Evolutionary conservation across 345 rosid genomes (phyloP), one percentile per base, ranked within the genome.

Genomic region (Arabidopsis arenosa): DNA sequence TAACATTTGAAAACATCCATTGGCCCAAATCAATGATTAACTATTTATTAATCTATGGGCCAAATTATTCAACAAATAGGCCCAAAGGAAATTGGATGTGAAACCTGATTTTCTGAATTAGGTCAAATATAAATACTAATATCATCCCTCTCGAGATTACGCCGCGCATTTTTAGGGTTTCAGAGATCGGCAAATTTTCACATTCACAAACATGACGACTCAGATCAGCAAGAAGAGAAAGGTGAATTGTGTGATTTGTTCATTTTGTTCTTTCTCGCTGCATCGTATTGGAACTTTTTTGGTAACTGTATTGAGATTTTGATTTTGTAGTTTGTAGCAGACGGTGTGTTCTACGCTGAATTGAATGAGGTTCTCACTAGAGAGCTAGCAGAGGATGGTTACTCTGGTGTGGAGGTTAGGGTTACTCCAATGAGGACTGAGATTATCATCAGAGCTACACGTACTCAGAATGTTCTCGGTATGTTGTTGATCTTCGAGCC

Each of bases 181-280:
- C 55, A 30, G 26, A 28, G 40, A 45, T 64, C 14, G 28, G 39
- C 54, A 30, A 9, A 64, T 44, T 64, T 1, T 9, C 7, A n/a
- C 45, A 26, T 9, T 5, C 14, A 9, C 68, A 56, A 85, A n/a
- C 60, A 88, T 88, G 90, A 81, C 87, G 14, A 67, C 92, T 37
- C 95, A 87, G 80, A 90, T 90, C 44, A 87, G 92, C 81, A 90
- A 90, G 86, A 90, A 90, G 83, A 81, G 90, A 56, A 90, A 90
- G 80, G 91, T 87, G 3, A 51, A 35, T 73, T 9, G n/a, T 9
- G n/a, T 14, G 26, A 8, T 32, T 54, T 26, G 30, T 28, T 28
- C 17, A 30, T 41, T 14, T 56, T 7, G 17, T 21, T 13, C 7
- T 13, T 41, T 23, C 41, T 23, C 4, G 7, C 21, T 41, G 35